Percentiles rank a stretch among this genome's conserved stretches.
phyloP scores from a whole-genome alignment of 2,329 filamentous ascomycete species.

The Penicillium sp. region DNA sequence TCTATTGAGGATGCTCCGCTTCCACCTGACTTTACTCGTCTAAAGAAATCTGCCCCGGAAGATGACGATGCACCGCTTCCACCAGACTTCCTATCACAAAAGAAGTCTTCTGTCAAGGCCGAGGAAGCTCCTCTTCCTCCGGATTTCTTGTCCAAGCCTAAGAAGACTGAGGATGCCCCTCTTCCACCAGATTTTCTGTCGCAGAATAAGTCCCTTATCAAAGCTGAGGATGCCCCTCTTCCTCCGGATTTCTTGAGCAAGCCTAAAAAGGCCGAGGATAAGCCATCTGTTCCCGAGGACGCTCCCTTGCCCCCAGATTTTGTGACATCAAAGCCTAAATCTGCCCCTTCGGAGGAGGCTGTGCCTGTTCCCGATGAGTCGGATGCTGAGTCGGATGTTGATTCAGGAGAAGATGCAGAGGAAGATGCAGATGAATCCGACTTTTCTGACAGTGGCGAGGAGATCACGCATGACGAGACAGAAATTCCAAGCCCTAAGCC shows the following conservation, averaged over 20 bases:
- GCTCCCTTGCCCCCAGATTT: neutral
- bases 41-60: conserved; percentile 3
- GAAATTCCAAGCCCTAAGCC: conserved; percentile 38
- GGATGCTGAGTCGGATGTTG: conserved; percentile 28
- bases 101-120: conserved; percentile 10
- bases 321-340: conserved; percentile 8
- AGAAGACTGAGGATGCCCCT: neutral
- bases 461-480: conserved; percentile 44
- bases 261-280: conserved; percentile 9
- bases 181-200: conserved; percentile 13
- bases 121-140: conserved; percentile 30
- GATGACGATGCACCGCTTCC: conserved; percentile 39
- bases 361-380: conserved; percentile 37
- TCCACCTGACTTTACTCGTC: conserved; percentile 27
- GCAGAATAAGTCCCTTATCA: conserved; percentile 13
- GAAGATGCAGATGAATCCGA: conserved; percentile 38
- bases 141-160: conserved; percentile 13
- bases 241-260: conserved; percentile 24
- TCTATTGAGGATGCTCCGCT: conserved; percentile 44
- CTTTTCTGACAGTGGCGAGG: conserved; percentile 49
- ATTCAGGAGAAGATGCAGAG: conserved; percentile 23
- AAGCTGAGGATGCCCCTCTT: conserved; percentile 24
- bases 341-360: conserved; percentile 24
- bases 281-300: neutral
- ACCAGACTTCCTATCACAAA: conserved; percentile 17